phyloP scores from a whole-genome alignment of 495 filamentous ascomycete genomes.

The Darksidea phi region DNA sequence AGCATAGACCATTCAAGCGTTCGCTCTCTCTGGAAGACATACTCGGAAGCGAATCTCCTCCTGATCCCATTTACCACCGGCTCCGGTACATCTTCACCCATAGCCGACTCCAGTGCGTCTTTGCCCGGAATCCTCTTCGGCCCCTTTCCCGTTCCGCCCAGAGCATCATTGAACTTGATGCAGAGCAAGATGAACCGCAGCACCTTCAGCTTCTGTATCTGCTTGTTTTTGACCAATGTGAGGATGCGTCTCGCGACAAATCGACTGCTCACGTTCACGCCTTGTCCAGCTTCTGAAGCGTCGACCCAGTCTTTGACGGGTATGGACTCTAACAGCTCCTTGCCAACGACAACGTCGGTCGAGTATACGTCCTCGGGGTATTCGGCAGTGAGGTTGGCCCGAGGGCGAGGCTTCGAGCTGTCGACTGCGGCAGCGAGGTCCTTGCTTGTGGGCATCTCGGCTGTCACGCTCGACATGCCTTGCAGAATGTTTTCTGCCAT shows the following conservation, averaged over 20 bases:
- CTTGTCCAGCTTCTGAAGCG: slow-evolving; percentile 55
- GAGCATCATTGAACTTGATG: slow-evolving; percentile 59
- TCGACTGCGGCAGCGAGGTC: slow-evolving; percentile 67
- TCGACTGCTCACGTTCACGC: slow-evolving; percentile 52
- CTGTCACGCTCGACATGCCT: slow-evolving; percentile 52
- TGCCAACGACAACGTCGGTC: slow-evolving; percentile 63
- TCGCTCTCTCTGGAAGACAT: slow-evolving; percentile 37
- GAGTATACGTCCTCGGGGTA: slow-evolving; percentile 82
- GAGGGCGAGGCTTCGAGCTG: slow-evolving; percentile 73
- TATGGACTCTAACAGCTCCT: slow-evolving; percentile 59
- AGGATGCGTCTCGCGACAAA: slow-evolving; percentile 66
- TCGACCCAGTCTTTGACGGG: slow-evolving; percentile 76
- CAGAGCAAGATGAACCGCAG: slow-evolving; percentile 66
- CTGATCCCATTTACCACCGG: slow-evolving; percentile 65
- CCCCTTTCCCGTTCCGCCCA: slow-evolving; percentile 39
- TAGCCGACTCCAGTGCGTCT: slow-evolving; percentile 50
- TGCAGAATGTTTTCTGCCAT: slow-evolving; percentile 38
- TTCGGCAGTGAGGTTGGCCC: slow-evolving; percentile 66
- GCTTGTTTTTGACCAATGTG: slow-evolving; percentile 55
- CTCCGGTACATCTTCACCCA: slow-evolving; percentile 52
- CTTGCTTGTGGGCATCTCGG: slow-evolving; percentile 57
- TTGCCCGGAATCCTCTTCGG: slow-evolving; percentile 46
- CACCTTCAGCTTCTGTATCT: slow-evolving; percentile 59
- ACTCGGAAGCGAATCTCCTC: slow-evolving; percentile 66
- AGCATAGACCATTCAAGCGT: not conserved